Evolutionary conservation across 805 yeast species (phyloP), one percentile per base, ranked within the genome.

Genomic region (Teunomyces pallodes): DNA sequence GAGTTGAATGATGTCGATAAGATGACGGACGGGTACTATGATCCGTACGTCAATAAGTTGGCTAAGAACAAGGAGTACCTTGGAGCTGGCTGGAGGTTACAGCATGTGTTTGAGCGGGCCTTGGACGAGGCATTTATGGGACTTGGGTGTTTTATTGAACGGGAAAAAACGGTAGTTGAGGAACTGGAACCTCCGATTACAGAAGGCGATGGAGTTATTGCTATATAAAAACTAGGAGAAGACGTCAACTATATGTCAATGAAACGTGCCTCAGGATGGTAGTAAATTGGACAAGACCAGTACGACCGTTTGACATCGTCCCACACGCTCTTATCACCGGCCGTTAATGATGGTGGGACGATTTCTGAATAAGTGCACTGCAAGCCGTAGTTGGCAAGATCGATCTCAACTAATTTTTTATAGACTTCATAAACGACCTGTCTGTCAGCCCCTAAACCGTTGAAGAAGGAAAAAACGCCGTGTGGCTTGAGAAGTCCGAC

Each of bases 121-220:
- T 70, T 94, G 45, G 86, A 87, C 49, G 94, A 87, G 55, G 97
- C 98, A 5, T 92, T 91, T 57, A 81, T 84, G 70, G 97, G 98
- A 0, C 71, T 94, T 50, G 91, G 89, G 12, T 90, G 97, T 64
- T 77, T 85, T 49, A 79, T 94, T 26, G 85, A 82, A 39, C 47
- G 55, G 43, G 77, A 73, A 46, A 71, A 70, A 54, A 39, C 32
- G 17, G 46, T 6, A 12, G 29, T n/a, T 20, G 33, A 28, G 31
- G 35, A 40, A 14, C 35, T 26, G 5, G 26, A 13, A 14, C 20
- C n/a, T n/a, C 28, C 24, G 4, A 9, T n/a, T 13, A 24, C 29
- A 39, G 29, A 24, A 24, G 27, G 30, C 5, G 30, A 26, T 13
- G 24, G 24, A 8, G 29, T 30, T 16, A 33, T 28, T 28, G 31